Base-by-base conservation (phyloP, 345 rosid genomes). In the Limnanthes douglasii region DNA sequence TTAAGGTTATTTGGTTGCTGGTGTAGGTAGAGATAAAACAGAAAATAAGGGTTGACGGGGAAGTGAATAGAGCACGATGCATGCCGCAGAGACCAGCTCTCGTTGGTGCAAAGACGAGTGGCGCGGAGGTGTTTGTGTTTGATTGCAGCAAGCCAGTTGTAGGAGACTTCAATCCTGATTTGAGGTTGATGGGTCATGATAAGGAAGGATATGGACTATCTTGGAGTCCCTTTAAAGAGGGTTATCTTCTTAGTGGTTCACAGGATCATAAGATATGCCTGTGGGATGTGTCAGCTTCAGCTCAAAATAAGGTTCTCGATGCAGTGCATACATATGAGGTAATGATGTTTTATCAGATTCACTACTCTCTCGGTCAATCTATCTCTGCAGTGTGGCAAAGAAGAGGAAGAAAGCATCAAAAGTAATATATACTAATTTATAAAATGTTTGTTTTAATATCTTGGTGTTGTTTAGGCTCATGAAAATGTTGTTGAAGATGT, bases 141-240 rank as follows among this genome's bases (percentile, higher is more conserved):
- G 92, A 84, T 61, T 66, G 51, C 4, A 67, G 20, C 11, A 73
- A 61, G 54, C 60, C 51, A 20, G 55, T 55, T 14, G 44, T 44
- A 18, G 54, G 57, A 21, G 72, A 41, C 15, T 80, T 66, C 60
- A 79, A 72, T 64, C 92, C 98, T 49, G 92, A 79, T 50, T 39
- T 80, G 61, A 74, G 69, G 72, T 50, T 90, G 66, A 60, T 54
- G 63, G 98, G 98, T 57, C 98, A 84, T 56, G 79, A 67, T 11
- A 70, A 73, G 32, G 98, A 80, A 70, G 98, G 98, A 6, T 90
- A 84, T 54, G 98, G 94, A 0, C 60, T 90, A 59, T 72, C 94
- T 15, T 90, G 98, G 98, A 84, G 85, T 54, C 70, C 79, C 9
- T 62, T 80, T 32, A 90, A 73, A 55, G 70, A 63, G 46, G 96